Evolutionary conservation across 139 green algal species (phyloP), one percentile per base, ranked within the genome.

Genomic region (Tetradesmus obliquus): DNA sequence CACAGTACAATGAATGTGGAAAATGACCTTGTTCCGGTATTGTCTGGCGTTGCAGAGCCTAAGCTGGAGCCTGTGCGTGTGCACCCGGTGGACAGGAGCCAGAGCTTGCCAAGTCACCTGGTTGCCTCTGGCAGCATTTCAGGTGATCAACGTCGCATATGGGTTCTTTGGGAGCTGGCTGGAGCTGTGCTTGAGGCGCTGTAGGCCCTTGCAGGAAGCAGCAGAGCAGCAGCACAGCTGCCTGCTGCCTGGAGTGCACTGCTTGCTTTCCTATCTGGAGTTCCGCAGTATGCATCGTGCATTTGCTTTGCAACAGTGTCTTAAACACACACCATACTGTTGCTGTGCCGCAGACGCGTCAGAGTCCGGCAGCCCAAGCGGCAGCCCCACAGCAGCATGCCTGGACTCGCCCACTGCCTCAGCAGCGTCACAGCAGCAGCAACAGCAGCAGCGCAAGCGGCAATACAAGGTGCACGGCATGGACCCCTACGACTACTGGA

Each of bases 401-500:
- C 66, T 76, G 66, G 66, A 76, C 66, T n/a, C 66, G 2, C 66
- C 66, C 66, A 76, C 66, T 6, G 17, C 66, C 15, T 5, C 5
- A 5, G n/a, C 17, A 24, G 66, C 66, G 19, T 10, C 60, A 24
- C 17, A 17, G 5, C 66, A 76, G 66, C 66, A 76, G 5, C 66
- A 76, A 19, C 66, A 76, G 57, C 62, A 89, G 62, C 84, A 89
- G 84, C 22, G 54, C 20, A 79, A 51, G 20, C 84, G 13, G 20
- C 84, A 79, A 62, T 82, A 24, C 19, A 45, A 89, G 57, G 69
- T 79, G 57, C 57, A 24, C 12, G 84, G 84, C 58, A 79, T 69
- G 45, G 55, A 88, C 24, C 84, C 84, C 10, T 88, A 88, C 54
- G 84, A 88, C 84, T 88, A 88, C 84, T 89, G 62, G 84, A 81